phyloP scores from a whole-genome alignment of 768 basidiomycete genomes.

The Mycena belliarum region DNA sequence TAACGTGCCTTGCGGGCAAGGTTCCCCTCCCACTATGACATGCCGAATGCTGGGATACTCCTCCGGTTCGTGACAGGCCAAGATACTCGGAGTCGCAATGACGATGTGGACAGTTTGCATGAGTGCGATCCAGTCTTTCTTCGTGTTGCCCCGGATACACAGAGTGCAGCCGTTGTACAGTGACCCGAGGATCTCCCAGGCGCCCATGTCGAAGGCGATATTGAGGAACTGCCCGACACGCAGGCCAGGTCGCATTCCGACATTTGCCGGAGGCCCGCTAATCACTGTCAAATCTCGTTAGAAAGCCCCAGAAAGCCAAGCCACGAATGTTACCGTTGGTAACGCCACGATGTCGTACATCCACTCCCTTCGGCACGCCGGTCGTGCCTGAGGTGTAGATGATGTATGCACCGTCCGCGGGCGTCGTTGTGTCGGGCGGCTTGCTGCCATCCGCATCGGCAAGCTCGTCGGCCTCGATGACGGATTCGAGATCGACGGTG shows the following conservation, averaged over 20 bases:
- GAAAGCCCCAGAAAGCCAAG: not conserved
- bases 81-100: constrained; percentile 47
- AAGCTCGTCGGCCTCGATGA: constrained; percentile 21
- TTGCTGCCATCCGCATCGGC: constrained; percentile 17
- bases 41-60: constrained; percentile 45
- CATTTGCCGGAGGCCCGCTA: constrained; percentile 38
- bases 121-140: constrained; percentile 41
- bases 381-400: constrained; percentile 55
- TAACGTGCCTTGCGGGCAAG: constrained; percentile 40
- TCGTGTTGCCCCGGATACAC: constrained; percentile 44
- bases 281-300: constrained; percentile 15
- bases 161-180: constrained; percentile 46
- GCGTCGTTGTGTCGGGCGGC: constrained; percentile 25
- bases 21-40: constrained; percentile 44
- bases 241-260: constrained; percentile 41
- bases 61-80: constrained; percentile 39
- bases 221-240: constrained; percentile 47
- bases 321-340: constrained; percentile 39
- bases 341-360: constrained; percentile 42
- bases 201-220: constrained; percentile 48
- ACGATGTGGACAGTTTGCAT: constrained; percentile 46
- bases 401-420: constrained; percentile 40
- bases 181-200: constrained; percentile 48
- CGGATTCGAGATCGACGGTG: constrained; percentile 24
- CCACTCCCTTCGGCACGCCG: constrained; percentile 48